Evolutionary conservation across 2,329 filamentous ascomycete species (phyloP), one percentile per base, ranked within the genome.

Genomic region (Chaetomium sp.): DNA sequence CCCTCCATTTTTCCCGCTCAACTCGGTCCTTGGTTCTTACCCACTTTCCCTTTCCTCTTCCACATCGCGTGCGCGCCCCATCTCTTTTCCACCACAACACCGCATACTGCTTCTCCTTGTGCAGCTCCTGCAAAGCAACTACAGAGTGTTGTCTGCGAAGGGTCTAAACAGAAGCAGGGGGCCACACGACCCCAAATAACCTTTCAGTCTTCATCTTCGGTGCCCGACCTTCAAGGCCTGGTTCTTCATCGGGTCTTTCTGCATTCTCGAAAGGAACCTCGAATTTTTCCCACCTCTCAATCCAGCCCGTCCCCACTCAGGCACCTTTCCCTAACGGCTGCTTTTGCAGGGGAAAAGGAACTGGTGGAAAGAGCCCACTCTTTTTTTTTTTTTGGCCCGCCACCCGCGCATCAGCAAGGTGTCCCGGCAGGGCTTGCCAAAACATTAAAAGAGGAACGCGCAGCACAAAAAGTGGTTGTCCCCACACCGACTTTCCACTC

Each of bases 401-500:
- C 58, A 58, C 58, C 59, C 57, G 47, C 59, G 43, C 59, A 60
- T 64, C 60, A 60, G 59, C 61, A 58, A 62, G 58, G 57, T 63
- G 60, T 59, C 40, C 61, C 61, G 59, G 55, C 60, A 58, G 54
- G 55, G 52, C 50, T 54, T 54, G 58, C 52, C 60, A 61, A 62
- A 61, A 59, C 54, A 59, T 55, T 59, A 64, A 61, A 62, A 61
- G 60, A 60, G 68, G 19, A 27, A 70, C 70, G 56, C 58, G 58
- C 64, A 64, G 61, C 62, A 61, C 58, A 72, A 72, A 72, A 73
- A 72, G 71, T 68, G 71, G 71, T 69, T 66, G 72, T 74, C 73
- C 72, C 74, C 74, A 75, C 73, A 61, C 71, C 68, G 65, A 71
- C 69, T 71, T 71, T 74, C 70, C 72, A 72, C 72, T 71, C 70